These are phyloP conservation scores for Kodamaea leandrae DNA, from an alignment of 805 yeast species.

Conservation along the genomic window DNA sequence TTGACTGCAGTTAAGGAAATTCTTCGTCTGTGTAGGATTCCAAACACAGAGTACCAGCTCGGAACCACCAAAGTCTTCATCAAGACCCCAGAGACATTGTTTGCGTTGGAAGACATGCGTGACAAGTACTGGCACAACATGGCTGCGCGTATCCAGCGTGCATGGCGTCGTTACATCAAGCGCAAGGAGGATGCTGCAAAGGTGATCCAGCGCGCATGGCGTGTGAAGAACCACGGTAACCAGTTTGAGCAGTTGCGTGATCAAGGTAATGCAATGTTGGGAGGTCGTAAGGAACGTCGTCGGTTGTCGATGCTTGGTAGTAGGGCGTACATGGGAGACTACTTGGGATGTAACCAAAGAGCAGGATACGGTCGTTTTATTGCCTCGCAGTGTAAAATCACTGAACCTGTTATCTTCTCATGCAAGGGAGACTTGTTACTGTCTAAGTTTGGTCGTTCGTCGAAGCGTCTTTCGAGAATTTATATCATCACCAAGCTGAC, in stretches of 20 bases:
- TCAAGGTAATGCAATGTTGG: conserved; percentile 68
- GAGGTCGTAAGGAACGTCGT: conserved; percentile 83
- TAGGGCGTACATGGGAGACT: conserved; percentile 93
- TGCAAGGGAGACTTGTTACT: conserved; percentile 75
- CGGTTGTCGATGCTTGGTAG: conserved; percentile 82
- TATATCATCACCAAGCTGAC: conserved; percentile 63
- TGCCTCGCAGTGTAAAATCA: conserved; percentile 64
- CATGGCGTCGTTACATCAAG: conserved; percentile 83
- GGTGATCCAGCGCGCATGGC: conserved; percentile 77
- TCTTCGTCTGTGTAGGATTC: conserved; percentile 59
- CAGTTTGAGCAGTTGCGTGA: conserved; percentile 83
- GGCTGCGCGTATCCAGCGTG: conserved; percentile 97
- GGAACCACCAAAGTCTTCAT: conserved; percentile 92
- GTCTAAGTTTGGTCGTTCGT: conserved; percentile 90
- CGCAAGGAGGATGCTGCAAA: conserved; percentile 85
- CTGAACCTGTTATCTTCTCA: conserved; percentile 73
- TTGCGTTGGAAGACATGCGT: conserved; percentile 93
- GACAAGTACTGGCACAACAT: conserved; percentile 97
- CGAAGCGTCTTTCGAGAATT: conserved; percentile 70
- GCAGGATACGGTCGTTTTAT: conserved; percentile 73
- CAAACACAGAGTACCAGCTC: conserved; percentile 78
- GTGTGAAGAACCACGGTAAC: conserved; percentile 76
- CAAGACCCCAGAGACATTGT: conserved; percentile 94
- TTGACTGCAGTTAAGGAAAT: conserved; percentile 51
- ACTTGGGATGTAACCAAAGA: conserved; percentile 75